Percentiles rank a stretch among this genome's conserved stretches.
phyloP scores from a whole-genome alignment of 2,329 filamentous ascomycete genomes.

The Curvularia lunata region DNA sequence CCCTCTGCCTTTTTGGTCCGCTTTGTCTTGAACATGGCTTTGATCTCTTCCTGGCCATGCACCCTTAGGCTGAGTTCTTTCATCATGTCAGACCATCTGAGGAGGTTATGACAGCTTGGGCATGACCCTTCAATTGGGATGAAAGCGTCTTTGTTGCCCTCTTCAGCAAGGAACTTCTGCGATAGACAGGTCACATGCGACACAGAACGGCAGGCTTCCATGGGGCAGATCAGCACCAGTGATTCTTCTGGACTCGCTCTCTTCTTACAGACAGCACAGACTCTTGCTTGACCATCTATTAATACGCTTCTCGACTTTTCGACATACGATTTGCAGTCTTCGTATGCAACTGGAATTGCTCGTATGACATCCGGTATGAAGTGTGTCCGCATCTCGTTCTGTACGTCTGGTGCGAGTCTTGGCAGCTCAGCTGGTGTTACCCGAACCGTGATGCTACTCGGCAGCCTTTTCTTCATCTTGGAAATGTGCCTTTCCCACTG shows the following conservation, averaged over 20 bases:
- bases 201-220: slow-evolving; percentile 54
- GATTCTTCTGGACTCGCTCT: slow-evolving; percentile 47
- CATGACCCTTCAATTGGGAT: slow-evolving; percentile 74
- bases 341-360: slow-evolving; percentile 61
- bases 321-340: slow-evolving; percentile 56
- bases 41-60: slow-evolving; percentile 72
- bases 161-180: slow-evolving; percentile 56
- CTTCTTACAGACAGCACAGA: slow-evolving; percentile 60
- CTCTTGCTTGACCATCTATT: slow-evolving; percentile 15
- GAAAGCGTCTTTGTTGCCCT: slow-evolving; percentile 51
- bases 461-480: slow-evolving; percentile 34
- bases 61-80: slow-evolving; percentile 79
- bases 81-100: slow-evolving; percentile 79
- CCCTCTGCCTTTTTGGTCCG: slow-evolving; percentile 45
- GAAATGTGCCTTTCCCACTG: slow-evolving; percentile 67
- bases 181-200: slow-evolving; percentile 66
- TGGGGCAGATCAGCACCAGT: slow-evolving; percentile 60
- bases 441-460: slow-evolving; percentile 36
- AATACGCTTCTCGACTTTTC: slow-evolving; percentile 56
- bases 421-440: slow-evolving; percentile 41
- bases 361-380: slow-evolving; percentile 42
- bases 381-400: slow-evolving; percentile 28
- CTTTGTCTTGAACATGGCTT: slow-evolving; percentile 68
- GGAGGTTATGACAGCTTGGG: slow-evolving; percentile 67
- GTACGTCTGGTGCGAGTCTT: slow-evolving; percentile 25